These are phyloP conservation scores for Ophiostoma triangulosporum DNA, from an alignment of 2,329 filamentous ascomycete genomes.

Conservation along the genomic window DNA sequence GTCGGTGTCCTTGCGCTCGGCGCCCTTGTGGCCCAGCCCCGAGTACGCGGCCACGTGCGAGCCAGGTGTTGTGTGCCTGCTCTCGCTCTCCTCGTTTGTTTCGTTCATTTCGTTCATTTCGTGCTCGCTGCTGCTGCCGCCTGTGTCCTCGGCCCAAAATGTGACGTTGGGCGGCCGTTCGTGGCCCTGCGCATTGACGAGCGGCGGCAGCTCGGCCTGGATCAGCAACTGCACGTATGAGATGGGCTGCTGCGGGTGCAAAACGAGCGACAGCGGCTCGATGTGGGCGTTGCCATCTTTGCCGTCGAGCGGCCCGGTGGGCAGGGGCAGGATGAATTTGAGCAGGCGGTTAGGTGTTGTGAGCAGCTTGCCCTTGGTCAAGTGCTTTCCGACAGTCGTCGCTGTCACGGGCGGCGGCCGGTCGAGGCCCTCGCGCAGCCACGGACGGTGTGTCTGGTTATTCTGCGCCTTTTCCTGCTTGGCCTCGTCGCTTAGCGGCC, in stretches of 20 bases:
- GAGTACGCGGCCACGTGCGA: constrained; percentile 53
- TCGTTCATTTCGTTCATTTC: neutral
- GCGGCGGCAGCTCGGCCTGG: constrained; percentile 67
- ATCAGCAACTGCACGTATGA: constrained; percentile 84
- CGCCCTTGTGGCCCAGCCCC: constrained; percentile 50
- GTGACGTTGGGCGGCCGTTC: constrained; percentile 60
- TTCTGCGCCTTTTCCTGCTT: neutral
- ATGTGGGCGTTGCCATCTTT: constrained; percentile 29
- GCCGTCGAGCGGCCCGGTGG: constrained; percentile 16
- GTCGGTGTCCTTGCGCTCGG: constrained; percentile 27
- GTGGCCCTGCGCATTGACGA: constrained; percentile 44
- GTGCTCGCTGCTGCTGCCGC: constrained; percentile 28
- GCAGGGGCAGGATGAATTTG: constrained; percentile 66
- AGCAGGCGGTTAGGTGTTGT: constrained; percentile 70
- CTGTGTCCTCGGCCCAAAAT: constrained; percentile 65
- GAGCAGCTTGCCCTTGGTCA: constrained; percentile 50
- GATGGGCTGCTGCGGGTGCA: constrained; percentile 82
- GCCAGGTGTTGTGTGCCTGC: neutral
- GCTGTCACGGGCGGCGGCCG: neutral
- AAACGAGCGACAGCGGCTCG: constrained; percentile 72
- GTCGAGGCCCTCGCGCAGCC: neutral
- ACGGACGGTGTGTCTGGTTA: neutral
- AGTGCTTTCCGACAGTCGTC: neutral
- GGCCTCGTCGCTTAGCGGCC: neutral
- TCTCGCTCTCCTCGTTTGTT: neutral